Percentiles rank a stretch among this genome's conserved stretches.
Evolutionary conservation across 2,329 filamentous ascomycete species (phyloP).

Genomic region (Phyllosticta ampelicida): DNA sequence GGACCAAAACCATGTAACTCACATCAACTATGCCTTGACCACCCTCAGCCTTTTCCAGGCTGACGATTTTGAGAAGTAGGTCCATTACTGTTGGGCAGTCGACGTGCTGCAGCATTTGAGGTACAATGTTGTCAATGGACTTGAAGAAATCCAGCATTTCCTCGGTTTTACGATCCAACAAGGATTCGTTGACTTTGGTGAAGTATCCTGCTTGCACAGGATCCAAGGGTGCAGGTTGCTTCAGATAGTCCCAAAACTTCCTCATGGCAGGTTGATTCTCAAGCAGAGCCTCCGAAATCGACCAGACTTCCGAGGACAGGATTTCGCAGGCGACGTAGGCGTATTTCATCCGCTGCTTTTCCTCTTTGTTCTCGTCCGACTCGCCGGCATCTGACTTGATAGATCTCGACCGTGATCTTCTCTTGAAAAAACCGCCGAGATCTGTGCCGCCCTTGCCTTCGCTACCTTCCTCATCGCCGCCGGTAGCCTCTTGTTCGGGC

Average conservation of each 20-base stretch:
- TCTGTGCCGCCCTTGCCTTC: constrained; percentile 26
- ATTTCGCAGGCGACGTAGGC: constrained; percentile 90
- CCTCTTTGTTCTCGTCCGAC: constrained; percentile 57
- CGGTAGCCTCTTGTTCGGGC: constrained; percentile 25
- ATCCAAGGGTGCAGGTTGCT: constrained; percentile 73
- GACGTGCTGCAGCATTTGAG: constrained; percentile 81
- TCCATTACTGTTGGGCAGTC: constrained; percentile 99
- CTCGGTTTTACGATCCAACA: constrained; percentile 95
- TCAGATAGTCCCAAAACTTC: constrained; percentile 86
- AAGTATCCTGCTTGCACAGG: constrained; percentile 95
- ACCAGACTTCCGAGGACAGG: constrained; percentile 91
- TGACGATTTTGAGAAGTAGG: constrained; percentile 90
- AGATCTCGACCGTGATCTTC: constrained; percentile 34
- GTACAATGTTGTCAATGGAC: constrained; percentile 67
- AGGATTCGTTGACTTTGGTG: constrained; percentile 95
- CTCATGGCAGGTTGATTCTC: constrained; percentile 68
- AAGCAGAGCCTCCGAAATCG: constrained; percentile 85
- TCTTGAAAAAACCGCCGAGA: constrained; percentile 34
- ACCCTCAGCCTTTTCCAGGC: constrained; percentile 81
- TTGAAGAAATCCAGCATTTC: constrained; percentile 92
- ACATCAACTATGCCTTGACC: constrained; percentile 91
- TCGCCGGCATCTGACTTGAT: constrained; percentile 31
- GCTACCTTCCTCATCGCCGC: constrained; percentile 34
- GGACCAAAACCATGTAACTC: constrained; percentile 27
- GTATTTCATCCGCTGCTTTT: constrained; percentile 87